Conservation (phyloP, 2,329 filamentous ascomycete genomes). For the Proliferodiscus dingleyae region DNA sequence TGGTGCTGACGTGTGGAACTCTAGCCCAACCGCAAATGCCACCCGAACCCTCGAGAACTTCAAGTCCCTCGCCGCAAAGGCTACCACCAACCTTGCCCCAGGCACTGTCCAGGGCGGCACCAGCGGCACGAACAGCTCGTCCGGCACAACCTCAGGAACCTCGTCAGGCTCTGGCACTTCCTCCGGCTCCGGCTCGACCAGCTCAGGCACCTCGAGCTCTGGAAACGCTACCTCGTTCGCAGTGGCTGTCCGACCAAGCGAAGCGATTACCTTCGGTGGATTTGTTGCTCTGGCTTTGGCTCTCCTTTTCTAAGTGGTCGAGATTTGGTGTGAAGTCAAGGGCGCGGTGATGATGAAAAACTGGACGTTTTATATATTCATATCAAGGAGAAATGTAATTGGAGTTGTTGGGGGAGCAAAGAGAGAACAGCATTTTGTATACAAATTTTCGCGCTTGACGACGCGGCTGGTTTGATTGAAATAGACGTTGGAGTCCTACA, state of each 20-base stretch:
- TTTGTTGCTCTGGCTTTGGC: not conserved
- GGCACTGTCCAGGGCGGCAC: constrained; percentile 23
- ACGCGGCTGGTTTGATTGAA: not conserved
- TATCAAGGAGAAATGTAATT: not conserved
- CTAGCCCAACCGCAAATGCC: constrained; percentile 42
- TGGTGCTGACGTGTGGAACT: too few species aligned
- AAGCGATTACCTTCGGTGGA: not conserved
- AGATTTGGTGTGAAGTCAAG: not conserved
- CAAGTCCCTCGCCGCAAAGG: constrained; percentile 33
- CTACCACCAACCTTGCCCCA: constrained; percentile 38
- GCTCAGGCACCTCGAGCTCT: constrained; percentile 1
- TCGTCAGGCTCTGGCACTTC: too few species aligned
- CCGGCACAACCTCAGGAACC: constrained; percentile 2
- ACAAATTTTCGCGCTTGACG: constrained; percentile 9
- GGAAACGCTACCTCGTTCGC: constrained; percentile 2
- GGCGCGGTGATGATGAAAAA: not conserved
- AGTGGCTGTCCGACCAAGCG: not conserved
- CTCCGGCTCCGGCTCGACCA: constrained; percentile 8
- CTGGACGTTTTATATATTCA: not conserved
- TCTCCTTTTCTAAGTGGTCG: not conserved
- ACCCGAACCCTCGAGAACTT: constrained; percentile 44
- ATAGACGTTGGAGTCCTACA: not conserved
- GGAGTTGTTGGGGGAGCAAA: not conserved
- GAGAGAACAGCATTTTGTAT: not conserved
- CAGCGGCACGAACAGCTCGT: constrained; percentile 5